phyloP scores from a whole-genome alignment of 2,329 filamentous ascomycete genomes.

The Penicillium sp. region DNA sequence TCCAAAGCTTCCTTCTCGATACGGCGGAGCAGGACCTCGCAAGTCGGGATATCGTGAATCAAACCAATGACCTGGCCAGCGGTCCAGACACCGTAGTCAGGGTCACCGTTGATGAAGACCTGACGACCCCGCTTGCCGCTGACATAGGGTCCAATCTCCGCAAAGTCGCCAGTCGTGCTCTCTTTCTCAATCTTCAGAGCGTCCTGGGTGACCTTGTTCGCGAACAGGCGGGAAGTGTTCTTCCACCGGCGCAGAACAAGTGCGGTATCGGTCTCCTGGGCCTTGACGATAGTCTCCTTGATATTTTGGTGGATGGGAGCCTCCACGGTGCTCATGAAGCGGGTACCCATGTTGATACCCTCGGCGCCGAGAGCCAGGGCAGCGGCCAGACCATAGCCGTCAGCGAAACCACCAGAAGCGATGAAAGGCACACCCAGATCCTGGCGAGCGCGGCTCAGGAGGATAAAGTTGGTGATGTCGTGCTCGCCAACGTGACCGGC shows the following conservation, averaged over 20 bases:
- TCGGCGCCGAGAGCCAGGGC: constrained; percentile 86
- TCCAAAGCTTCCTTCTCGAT: constrained; percentile 77
- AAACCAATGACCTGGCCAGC: constrained; percentile 92
- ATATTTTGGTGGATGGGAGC: constrained; percentile 90
- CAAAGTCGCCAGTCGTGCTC: constrained; percentile 82
- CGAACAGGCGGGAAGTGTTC: constrained; percentile 86
- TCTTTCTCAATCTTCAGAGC: constrained; percentile 81
- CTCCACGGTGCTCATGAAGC: constrained; percentile 96
- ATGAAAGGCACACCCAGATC: constrained; percentile 86
- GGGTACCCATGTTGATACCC: constrained; percentile 97
- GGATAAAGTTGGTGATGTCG: constrained; percentile 59
- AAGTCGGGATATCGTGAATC: constrained; percentile 81
- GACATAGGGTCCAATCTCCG: constrained; percentile 82
- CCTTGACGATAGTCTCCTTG: constrained; percentile 87
- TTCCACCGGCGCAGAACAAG: constrained; percentile 87
- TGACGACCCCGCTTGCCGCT: constrained; percentile 88
- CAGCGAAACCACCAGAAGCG: constrained; percentile 91
- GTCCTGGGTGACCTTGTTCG: constrained; percentile 82
- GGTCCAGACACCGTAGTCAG: constrained; percentile 93
- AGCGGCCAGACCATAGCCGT: constrained; percentile 89
- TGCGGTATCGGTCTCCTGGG: constrained; percentile 87
- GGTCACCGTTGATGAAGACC: constrained; percentile 90
- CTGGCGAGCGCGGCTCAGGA: constrained; percentile 83
- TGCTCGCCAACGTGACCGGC: constrained; percentile 66
- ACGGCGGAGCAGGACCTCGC: constrained; percentile 66